phyloP scores from a whole-genome alignment of 345 rosid species.

The Boechera retrofracta region DNA sequence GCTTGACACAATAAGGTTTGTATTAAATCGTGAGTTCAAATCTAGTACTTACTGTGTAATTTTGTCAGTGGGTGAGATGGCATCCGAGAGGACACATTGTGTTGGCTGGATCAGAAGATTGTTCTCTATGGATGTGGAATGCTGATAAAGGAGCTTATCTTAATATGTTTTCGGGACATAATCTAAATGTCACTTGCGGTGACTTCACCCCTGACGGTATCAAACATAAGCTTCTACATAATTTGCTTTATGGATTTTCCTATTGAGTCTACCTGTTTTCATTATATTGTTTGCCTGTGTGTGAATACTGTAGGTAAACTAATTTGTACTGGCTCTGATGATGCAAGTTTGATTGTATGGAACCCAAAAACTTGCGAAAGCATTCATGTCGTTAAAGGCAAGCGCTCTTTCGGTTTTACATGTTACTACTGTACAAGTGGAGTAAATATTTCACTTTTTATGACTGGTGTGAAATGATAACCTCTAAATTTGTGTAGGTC shows the following conservation, averaged over 20 bases:
- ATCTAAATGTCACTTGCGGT: constrained; percentile 76
- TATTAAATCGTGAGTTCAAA: background rate
- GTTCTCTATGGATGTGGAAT: constrained; percentile 94
- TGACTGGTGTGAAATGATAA: constrained; percentile 5
- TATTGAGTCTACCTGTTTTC: background rate
- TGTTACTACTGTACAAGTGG: background rate
- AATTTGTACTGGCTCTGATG: constrained; percentile 91
- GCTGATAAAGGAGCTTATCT: constrained; percentile 78
- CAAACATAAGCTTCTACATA: constrained; percentile 16
- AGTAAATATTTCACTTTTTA: background rate
- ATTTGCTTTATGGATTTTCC: background rate
- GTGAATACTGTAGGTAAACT: constrained; percentile 65
- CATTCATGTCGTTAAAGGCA: constrained; percentile 76
- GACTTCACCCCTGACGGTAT: constrained; percentile 96
- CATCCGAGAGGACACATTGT: constrained; percentile 92
- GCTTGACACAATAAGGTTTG: background rate
- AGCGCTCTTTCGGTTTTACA: background rate
- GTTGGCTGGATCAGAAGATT: constrained; percentile 88
- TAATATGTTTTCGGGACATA: constrained; percentile 82
- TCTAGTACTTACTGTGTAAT: constrained; percentile 26
- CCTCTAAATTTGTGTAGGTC: constrained; percentile 55
- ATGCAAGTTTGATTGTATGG: constrained; percentile 89
- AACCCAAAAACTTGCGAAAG: constrained; percentile 83
- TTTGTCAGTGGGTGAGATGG: constrained; percentile 87
- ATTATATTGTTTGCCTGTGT: background rate